Conservation (phyloP, 2,329 filamentous ascomycete genomes). For the Teratosphaeria destructans region DNA sequence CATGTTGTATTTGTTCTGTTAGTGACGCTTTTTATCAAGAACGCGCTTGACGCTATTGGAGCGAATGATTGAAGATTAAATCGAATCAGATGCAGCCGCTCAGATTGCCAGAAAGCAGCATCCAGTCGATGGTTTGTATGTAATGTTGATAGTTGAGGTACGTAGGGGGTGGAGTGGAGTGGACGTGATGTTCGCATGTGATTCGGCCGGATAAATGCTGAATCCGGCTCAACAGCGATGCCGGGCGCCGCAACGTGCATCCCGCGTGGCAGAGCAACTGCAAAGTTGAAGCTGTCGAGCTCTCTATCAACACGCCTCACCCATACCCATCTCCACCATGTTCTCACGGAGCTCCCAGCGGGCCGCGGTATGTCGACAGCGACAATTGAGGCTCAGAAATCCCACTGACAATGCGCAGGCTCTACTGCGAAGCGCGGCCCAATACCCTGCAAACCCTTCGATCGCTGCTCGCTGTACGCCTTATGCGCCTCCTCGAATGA, state of each 20-base stretch:
- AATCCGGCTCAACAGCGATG: not conserved
- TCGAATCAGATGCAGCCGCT: too few relatives aligned
- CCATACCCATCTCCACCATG: constrained; percentile 21
- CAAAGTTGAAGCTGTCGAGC: constrained; percentile 5
- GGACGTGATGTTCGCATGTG: not conserved
- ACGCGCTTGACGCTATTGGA: not conserved
- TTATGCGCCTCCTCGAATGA: constrained; percentile 6
- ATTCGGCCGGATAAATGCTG: not conserved
- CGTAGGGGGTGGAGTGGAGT: not conserved
- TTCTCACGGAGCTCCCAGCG: constrained; percentile 35
- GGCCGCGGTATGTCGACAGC: constrained; percentile 26
- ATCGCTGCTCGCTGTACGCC: constrained; percentile 46
- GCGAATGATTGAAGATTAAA: too few relatives aligned
- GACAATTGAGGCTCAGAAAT: too few relatives aligned
- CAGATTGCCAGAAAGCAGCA: too few relatives aligned
- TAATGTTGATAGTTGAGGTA: not conserved
- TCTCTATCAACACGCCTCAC: not conserved
- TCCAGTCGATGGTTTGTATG: not conserved
- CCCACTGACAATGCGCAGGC: constrained; percentile 30
- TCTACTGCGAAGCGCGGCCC: constrained; percentile 45
- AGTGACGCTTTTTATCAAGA: not conserved
- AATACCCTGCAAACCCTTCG: constrained; percentile 35
- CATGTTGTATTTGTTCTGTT: too few relatives aligned
- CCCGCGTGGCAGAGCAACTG: not conserved
- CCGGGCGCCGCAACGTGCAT: not conserved